Evolutionary conservation across 2,329 filamentous ascomycete genomes (phyloP).

Genomic region (Trichoderma citrinoviride): DNA sequence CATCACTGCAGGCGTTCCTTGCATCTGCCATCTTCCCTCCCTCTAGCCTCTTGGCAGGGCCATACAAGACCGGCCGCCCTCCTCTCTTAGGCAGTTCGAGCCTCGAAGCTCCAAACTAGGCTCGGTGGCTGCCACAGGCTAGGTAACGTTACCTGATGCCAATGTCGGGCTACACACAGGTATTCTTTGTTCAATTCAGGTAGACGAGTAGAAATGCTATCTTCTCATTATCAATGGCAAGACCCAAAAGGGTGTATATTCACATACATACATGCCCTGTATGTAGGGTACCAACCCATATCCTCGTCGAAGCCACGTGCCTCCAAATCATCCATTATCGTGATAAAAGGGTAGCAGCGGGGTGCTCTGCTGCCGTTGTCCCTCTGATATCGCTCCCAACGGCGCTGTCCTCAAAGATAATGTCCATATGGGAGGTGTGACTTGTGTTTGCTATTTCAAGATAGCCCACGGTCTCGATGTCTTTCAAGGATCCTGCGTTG

Average conservation of each 20-base stretch:
- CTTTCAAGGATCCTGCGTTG: not conserved
- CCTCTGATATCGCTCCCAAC: not conserved
- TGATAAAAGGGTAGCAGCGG: not conserved
- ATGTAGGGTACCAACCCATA: not conserved
- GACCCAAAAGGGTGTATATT: not conserved
- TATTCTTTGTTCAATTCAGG: not conserved
- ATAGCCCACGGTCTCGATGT: not conserved
- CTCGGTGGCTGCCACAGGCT: slow-evolving; percentile 8
- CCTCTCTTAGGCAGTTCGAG: slow-evolving; percentile 21
- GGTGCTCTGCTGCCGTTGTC: not conserved
- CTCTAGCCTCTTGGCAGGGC: slow-evolving; percentile 16
- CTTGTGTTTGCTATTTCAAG: not conserved
- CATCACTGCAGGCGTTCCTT: not conserved
- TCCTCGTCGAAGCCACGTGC: not conserved
- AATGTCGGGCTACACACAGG: not conserved
- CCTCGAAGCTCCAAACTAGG: slow-evolving; percentile 12
- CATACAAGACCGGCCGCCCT: slow-evolving; percentile 14
- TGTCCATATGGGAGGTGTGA: not conserved
- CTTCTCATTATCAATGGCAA: not conserved
- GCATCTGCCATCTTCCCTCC: not conserved
- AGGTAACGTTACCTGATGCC: slow-evolving; percentile 21
- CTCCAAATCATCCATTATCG: not conserved
- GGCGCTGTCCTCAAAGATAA: not conserved
- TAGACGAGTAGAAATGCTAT: not conserved
- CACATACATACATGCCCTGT: not conserved